Conservation (phyloP, 2,329 filamentous ascomycete genomes). For the Verticillium longisporum region DNA sequence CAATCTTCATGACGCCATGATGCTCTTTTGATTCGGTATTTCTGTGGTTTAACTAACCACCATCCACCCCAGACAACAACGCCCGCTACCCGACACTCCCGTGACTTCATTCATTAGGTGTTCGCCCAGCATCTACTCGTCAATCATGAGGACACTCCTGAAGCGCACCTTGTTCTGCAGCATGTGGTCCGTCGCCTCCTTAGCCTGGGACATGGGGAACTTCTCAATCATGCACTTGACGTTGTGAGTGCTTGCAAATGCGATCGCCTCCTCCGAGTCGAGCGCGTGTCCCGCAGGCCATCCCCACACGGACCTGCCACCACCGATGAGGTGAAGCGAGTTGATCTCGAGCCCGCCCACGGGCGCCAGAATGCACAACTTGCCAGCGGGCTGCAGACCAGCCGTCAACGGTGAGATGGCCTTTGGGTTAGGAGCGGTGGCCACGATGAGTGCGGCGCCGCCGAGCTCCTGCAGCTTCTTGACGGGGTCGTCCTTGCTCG, state of each 20-base stretch:
- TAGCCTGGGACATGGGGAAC: constrained; percentile 48
- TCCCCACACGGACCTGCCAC: constrained; percentile 55
- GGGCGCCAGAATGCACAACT: constrained; percentile 52
- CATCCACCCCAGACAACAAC: no score
- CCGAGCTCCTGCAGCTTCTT: constrained; percentile 48
- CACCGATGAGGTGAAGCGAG: constrained; percentile 30
- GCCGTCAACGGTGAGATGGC: constrained; percentile 44
- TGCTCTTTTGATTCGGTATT: no score
- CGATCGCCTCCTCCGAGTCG: constrained; percentile 59
- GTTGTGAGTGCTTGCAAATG: constrained; percentile 53
- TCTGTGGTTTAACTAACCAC: no score
- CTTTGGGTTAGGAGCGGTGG: constrained; percentile 55
- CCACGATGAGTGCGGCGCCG: constrained; percentile 54
- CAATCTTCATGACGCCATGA: no score
- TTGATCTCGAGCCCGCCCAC: constrained; percentile 38
- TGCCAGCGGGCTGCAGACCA: constrained; percentile 48
- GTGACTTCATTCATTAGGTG: no score
- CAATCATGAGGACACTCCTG: constrained; percentile 35
- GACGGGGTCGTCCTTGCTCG: constrained; percentile 40
- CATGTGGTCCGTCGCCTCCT: constrained; percentile 36
- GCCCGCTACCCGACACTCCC: no score
- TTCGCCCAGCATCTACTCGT: constrained; percentile 12
- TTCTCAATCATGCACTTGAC: constrained; percentile 61
- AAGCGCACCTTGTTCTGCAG: constrained; percentile 35
- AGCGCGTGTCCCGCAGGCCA: constrained; percentile 57